Base-by-base conservation (phyloP, 2,329 filamentous ascomycete species). In the Penicillium griseofulvum region DNA sequence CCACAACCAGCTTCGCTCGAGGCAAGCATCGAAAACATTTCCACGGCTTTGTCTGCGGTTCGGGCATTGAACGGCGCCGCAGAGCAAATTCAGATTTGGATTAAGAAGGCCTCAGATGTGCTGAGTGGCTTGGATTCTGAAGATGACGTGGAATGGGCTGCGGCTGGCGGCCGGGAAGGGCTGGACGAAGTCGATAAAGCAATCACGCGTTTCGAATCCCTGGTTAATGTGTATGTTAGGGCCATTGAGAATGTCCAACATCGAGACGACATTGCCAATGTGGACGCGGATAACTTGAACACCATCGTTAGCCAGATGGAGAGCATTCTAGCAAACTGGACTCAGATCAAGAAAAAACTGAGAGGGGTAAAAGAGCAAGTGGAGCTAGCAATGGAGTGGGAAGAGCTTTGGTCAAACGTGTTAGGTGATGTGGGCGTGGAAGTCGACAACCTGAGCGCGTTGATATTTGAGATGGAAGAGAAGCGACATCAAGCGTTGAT, bases 391-490 rank as follows among this genome's bases (percentile, higher is more conserved):
- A 96, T 97, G 91, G 94, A 99, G 70, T 99, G 93, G 93, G 92
- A 97, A 72, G 92, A 97, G 75, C 80, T 99, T 34, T 97, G 94
- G 93, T 91, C 91, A 65, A 90, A 84, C 60, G 93, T 97, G 3
- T 80, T 99, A 3, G 93, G 92, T 42, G 93, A 97, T 70, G 96
- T 97, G 58, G 90, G 92, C 49, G 86, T 87, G 59, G 94, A 99
- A 75, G 87, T 91, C 68, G 89, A 94, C 61, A 87, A 88, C 42
- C 80, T 96, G 16, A 85, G 84, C 66, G 83, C 89, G 37, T 78
- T 96, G 45, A 90, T 97, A 29, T 97, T 97, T 67, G 92, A 97
- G 74, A 96, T 97, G 91, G 94, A 99, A 72, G 94, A 97, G 76
- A 88, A 91, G 61, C 83, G 94, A 45, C 93, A 97, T 73, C 88